Evolutionary conservation across 2,329 filamentous ascomycete species (phyloP).

Genomic region (Neoarthrinium moseri): DNA sequence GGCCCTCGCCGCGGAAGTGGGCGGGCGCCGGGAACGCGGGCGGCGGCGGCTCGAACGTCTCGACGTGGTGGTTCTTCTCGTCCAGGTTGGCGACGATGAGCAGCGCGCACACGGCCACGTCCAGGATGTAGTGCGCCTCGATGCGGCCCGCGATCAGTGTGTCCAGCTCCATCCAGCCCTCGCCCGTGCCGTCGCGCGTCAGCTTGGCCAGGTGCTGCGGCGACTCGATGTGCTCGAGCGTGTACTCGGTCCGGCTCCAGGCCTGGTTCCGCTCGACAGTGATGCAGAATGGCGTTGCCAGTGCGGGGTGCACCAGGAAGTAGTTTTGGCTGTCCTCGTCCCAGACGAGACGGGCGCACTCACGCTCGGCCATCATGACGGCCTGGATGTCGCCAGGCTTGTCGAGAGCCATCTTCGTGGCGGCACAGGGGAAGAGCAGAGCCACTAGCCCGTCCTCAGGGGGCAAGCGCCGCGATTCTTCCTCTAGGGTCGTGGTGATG

Average conservation of each 20-base stretch:
- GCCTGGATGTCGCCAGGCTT: constrained; percentile 58
- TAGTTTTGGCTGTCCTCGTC: constrained; percentile 59
- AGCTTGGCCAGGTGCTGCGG: constrained; percentile 60
- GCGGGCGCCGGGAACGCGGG: constrained; percentile 22
- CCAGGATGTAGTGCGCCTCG: constrained; percentile 60
- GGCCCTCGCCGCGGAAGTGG: constrained; percentile 21
- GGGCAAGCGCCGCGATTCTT: constrained; percentile 48
- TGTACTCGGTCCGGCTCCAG: constrained; percentile 62
- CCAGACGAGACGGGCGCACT: constrained; percentile 72
- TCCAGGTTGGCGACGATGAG: constrained; percentile 59
- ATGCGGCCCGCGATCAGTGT: constrained; percentile 59
- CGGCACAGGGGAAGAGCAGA: constrained; percentile 64
- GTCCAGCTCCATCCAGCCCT: constrained; percentile 61
- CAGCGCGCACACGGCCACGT: constrained; percentile 60
- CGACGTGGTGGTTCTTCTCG: constrained; percentile 48
- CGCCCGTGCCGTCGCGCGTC: constrained; percentile 58
- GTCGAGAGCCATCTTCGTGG: constrained; percentile 62
- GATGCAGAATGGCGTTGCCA: constrained; percentile 63
- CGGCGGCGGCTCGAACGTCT: constrained; percentile 61
- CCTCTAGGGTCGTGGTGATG: constrained; percentile 57
- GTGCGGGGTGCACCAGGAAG: constrained; percentile 63
- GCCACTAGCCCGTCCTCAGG: constrained; percentile 66
- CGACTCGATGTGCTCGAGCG: constrained; percentile 63
- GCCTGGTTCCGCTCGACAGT: constrained; percentile 57
- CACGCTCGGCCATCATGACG: constrained; percentile 62